phyloP scores from a whole-genome alignment of 2,329 filamentous ascomycete genomes.

The Trichoderma koningii region DNA sequence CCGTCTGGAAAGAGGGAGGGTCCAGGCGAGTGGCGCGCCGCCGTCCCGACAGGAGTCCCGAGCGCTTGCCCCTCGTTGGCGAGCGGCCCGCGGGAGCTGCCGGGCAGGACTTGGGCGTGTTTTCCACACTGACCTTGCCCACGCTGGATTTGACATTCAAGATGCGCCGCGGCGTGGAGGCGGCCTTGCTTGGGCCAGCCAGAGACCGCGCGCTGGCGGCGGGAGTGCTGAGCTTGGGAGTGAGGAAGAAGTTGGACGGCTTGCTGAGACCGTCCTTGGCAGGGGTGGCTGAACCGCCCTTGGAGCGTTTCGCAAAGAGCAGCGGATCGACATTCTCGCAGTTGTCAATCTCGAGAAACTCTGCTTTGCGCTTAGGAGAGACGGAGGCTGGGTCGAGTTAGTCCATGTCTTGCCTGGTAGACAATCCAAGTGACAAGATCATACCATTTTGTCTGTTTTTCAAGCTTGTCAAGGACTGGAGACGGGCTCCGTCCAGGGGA shows the following conservation, averaged over 20 bases:
- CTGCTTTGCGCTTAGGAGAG: slow-evolving; percentile 58
- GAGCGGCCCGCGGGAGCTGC: slow-evolving; percentile 78
- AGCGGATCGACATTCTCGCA: slow-evolving; percentile 64
- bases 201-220: slow-evolving; percentile 38
- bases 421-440: slow-evolving; percentile 30
- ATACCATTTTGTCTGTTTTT: slow-evolving; percentile 79
- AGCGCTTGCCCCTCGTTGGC: slow-evolving; percentile 69
- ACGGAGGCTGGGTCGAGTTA: slow-evolving; percentile 37
- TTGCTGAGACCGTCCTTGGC: slow-evolving; percentile 51
- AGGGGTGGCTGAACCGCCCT: slow-evolving; percentile 47
- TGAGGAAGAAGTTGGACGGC: slow-evolving; percentile 50
- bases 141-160: slow-evolving; percentile 58
- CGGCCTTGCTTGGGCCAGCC: slow-evolving; percentile 37
- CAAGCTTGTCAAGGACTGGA: slow-evolving; percentile 70
- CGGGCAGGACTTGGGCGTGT: slow-evolving; percentile 53
- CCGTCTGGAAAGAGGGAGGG: slow-evolving; percentile 61
- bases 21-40: slow-evolving; percentile 70
- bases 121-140: slow-evolving; percentile 47
- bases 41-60: slow-evolving; percentile 67
- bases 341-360: slow-evolving; percentile 54
- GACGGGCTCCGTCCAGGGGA: slow-evolving; percentile 67
- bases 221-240: slow-evolving; percentile 43
- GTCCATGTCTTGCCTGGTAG: neutral
- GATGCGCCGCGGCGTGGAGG: slow-evolving; percentile 45
- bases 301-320: slow-evolving; percentile 60